These are phyloP conservation scores for Metrosideros polymorpha DNA, from an alignment of 441 rosid species.

Conservation along the genomic window DNA sequence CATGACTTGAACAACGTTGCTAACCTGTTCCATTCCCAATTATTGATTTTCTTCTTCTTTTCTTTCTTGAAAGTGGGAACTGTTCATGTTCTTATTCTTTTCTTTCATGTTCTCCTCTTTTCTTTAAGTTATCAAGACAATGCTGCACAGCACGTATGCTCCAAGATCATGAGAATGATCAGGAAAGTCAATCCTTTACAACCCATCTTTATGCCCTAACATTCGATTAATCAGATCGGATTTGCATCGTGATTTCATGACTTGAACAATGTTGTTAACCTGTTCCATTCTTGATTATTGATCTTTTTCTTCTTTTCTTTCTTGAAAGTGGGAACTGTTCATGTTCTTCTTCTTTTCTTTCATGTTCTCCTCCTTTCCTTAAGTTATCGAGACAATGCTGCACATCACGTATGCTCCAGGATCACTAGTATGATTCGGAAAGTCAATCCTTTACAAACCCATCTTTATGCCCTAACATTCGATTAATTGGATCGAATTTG, in stretches of 20 bases:
- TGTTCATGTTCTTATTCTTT: neutral
- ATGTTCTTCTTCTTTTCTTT: neutral
- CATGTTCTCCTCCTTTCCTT: accelerated
- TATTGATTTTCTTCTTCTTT: neutral
- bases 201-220: neutral
- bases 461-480: neutral
- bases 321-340: neutral
- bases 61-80: neutral
- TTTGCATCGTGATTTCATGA: neutral
- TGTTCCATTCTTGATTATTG: neutral
- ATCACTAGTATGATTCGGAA: no score
- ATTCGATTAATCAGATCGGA: neutral
- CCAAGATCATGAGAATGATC: no score
- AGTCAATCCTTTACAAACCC: no score
- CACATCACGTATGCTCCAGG: no score
- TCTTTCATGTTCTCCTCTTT: no score
- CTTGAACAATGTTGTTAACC: neutral
- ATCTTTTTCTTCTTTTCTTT: neutral
- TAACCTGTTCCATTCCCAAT: neutral
- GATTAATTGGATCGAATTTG: neutral
- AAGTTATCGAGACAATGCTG: neutral
- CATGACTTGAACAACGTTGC: neutral
- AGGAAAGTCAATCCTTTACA: no score
- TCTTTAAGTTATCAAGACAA: neutral
- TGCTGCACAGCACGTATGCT: no score